These are phyloP conservation scores for Polygonum aviculare DNA, from an alignment of 148 eudicot species.

Conservation along the genomic window DNA sequence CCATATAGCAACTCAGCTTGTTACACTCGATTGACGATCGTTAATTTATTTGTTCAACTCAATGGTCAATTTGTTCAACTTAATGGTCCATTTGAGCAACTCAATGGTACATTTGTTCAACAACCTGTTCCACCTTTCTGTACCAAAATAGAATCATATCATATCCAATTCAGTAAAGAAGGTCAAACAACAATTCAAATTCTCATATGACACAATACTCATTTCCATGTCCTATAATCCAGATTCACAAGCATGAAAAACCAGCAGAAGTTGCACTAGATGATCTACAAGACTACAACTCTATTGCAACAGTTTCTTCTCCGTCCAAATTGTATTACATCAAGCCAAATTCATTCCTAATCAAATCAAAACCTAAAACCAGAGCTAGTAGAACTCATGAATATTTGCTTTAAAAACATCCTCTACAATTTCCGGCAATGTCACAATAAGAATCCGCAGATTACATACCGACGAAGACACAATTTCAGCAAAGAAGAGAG, in stretches of 20 bases:
- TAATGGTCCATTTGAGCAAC: too few relatives aligned
- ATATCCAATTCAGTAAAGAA: neutral
- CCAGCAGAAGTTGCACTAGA: neutral
- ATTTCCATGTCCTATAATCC: neutral
- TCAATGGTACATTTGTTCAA: too few relatives aligned
- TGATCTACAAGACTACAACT: too few relatives aligned
- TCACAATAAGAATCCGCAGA: neutral
- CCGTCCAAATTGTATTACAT: too few relatives aligned
- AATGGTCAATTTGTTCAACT: too few relatives aligned
- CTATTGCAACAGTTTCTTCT: too few relatives aligned
- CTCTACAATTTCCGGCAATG: neutral
- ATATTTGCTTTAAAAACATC: neutral
- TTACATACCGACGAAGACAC: neutral
- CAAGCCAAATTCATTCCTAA: constrained; percentile 2
- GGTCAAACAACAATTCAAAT: neutral
- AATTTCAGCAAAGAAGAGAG: neutral
- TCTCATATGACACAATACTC: neutral
- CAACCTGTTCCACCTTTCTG: constrained; percentile 95
- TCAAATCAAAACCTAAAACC: neutral
- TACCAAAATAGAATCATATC: neutral
- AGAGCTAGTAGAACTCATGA: neutral
- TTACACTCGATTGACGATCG: too few relatives aligned
- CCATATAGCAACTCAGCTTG: too few relatives aligned
- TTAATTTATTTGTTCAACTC: too few relatives aligned
- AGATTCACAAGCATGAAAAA: neutral